These are phyloP conservation scores for Daldinia loculata DNA, from an alignment of 495 filamentous ascomycete genomes.

Conservation along the genomic window DNA sequence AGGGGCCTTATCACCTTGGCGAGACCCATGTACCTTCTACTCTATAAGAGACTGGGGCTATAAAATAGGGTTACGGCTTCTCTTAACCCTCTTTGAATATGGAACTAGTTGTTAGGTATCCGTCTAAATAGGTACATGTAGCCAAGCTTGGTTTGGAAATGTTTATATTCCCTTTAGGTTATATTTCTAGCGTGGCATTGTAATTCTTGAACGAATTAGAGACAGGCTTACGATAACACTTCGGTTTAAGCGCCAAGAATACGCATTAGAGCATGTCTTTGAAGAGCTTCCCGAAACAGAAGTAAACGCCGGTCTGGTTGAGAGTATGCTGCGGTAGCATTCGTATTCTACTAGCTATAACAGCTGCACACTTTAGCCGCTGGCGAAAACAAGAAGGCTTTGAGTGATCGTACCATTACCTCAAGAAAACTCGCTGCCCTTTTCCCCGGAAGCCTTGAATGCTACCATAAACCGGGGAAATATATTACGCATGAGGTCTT, in stretches of 20 bases:
- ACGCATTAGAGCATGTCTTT: not conserved
- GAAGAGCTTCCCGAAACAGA: not conserved
- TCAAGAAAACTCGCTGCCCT: not conserved
- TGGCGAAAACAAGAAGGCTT: not conserved
- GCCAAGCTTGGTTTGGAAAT: not conserved
- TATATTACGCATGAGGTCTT: not conserved
- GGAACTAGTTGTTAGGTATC: not conserved
- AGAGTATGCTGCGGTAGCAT: not conserved
- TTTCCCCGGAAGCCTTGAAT: constrained; percentile 13
- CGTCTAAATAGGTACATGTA: not conserved
- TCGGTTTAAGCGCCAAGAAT: not conserved
- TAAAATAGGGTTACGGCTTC: not conserved
- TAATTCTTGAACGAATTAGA: not conserved
- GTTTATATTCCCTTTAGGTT: not conserved
- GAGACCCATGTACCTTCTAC: not conserved
- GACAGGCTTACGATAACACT: not conserved
- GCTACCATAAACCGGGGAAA: constrained; percentile 19
- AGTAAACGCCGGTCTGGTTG: not conserved
- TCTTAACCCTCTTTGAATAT: not conserved
- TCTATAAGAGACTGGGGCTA: not conserved
- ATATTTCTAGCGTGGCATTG: not conserved
- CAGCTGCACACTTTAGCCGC: constrained; percentile 21
- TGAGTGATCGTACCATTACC: not conserved
- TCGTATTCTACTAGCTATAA: not conserved
- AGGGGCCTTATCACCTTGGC: not conserved